Evolutionary conservation across 257 asterid genomes (phyloP).

Genomic region (Solanum verrucosum): DNA sequence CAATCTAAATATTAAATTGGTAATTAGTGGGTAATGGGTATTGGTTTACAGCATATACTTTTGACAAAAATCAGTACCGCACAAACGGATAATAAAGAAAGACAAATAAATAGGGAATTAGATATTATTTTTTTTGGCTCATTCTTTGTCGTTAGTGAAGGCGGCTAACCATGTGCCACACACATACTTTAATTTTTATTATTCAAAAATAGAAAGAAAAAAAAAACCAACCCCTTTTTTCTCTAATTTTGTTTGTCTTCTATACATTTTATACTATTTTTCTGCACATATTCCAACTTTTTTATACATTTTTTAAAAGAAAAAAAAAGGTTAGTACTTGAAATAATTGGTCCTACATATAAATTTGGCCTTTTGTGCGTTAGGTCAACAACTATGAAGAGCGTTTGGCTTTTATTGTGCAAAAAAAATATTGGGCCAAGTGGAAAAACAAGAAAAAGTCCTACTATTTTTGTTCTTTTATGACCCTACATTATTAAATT

Average conservation of each 20-base stretch:
- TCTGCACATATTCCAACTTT: neutral
- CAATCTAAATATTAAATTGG: neutral
- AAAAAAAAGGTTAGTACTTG: neutral
- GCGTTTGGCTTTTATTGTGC: constrained; percentile 37
- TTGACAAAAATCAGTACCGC: neutral
- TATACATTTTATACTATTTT: neutral
- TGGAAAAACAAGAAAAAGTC: constrained; percentile 16
- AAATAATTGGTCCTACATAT: constrained; percentile 5
- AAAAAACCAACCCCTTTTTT: neutral
- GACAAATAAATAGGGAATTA: neutral
- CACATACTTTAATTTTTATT: constrained; percentile 7
- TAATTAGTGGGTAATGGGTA: neutral
- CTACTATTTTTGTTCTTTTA: neutral
- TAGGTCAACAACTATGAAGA: constrained; percentile 65
- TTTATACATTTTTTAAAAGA: neutral
- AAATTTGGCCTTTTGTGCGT: constrained; percentile 32
- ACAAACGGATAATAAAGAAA: neutral
- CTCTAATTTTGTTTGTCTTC: neutral
- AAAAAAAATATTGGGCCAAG: constrained; percentile 23
- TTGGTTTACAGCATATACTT: neutral
- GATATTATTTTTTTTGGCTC: constrained; percentile 16
- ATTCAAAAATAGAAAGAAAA: neutral
- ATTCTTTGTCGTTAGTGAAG: constrained; percentile 43
- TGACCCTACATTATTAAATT: neutral
- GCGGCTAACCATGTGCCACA: constrained; percentile 66